Base-by-base conservation (phyloP, 2,329 filamentous ascomycete genomes). In the Aspergillus pseudonomiae region DNA sequence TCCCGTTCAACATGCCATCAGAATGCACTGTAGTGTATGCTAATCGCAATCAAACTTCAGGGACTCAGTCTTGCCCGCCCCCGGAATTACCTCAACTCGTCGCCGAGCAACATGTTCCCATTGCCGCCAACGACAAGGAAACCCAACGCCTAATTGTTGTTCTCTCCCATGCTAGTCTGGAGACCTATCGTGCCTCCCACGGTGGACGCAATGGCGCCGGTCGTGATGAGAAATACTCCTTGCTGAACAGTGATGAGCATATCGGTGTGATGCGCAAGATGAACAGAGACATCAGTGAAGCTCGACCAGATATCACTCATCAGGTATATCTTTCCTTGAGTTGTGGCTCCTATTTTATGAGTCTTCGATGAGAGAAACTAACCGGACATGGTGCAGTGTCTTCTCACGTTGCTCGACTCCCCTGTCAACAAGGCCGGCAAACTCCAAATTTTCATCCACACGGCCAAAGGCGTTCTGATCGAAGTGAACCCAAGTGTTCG, bases 211-310 rank as follows among this genome's bases (percentile, higher is more conserved):
- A 87, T 76, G 81, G 89, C 81, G 80, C 88, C 77, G 83, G 75
- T 36, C 88, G 91, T 58, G 94, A 97, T 73, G 94, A 97, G 78
- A 98, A 98, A 80, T 99, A 96, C 81, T 96, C 94, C 65, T 85
- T 99, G 59, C 89, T 99, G 74, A 99, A 99, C 85, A 97, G 94
- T 80, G 95, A 99, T 76, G 95, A 99, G 81, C 95, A 99, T 78
- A 99, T 99, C 71, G 95, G 95, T 67, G 91, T 98, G 69, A 97
- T 99, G 93, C 91, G 95, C 75, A 99, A 98, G 85, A 98, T 98
- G 94, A 96, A 96, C 78, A 88, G 95, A 72, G 95, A 99, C 78
- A 98, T 99, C 70, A 97, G 94, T 78, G 95, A 99, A 80, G 95
- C 95, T 65, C 89, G 95, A 71, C 95, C 95, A 52, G 95, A 99